Evolutionary conservation across 352 stramenopile species (phyloP).

Genomic region (Phytophthora colocasiae): DNA sequence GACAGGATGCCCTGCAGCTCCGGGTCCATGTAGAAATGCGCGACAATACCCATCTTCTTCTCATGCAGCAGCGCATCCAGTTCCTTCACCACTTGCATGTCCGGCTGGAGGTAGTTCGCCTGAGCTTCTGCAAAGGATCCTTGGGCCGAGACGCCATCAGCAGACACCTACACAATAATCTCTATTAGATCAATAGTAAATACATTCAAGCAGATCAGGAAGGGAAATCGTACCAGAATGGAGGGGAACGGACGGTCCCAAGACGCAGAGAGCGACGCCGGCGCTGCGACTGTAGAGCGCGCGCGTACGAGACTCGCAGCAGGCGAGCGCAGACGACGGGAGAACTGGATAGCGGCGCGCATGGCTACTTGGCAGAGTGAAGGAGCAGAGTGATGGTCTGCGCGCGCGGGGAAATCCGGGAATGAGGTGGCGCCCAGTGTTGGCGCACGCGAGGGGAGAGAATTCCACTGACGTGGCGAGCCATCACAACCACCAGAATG

Average conservation of each 20-base stretch:
- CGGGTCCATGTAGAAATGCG: slow-evolving; percentile 99
- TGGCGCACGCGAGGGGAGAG: slow-evolving; percentile 6
- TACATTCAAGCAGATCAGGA: background rate
- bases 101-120: slow-evolving; percentile 86
- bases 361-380: slow-evolving; percentile 18
- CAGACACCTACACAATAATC: slow-evolving; percentile 62
- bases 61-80: slow-evolving; percentile 88
- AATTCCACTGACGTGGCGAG: slow-evolving; percentile 6
- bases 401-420: slow-evolving; percentile 16
- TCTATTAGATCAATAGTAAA: slow-evolving; percentile 6
- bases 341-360: slow-evolving; percentile 41
- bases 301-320: slow-evolving; percentile 4
- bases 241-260: slow-evolving; percentile 85
- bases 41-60: slow-evolving; percentile 97
- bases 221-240: slow-evolving; percentile 62
- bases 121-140: slow-evolving; percentile 91
- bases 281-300: slow-evolving; percentile 34
- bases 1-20: slow-evolving; percentile 94
- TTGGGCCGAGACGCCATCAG: slow-evolving; percentile 76
- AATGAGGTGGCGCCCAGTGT: slow-evolving; percentile 6
- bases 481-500: slow-evolving; percentile 38
- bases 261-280: slow-evolving; percentile 63
- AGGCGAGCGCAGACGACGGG: slow-evolving; percentile 31
- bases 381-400: slow-evolving; percentile 12
- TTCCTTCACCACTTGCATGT: slow-evolving; percentile 86